Evolutionary conservation across 2,329 filamentous ascomycete genomes (phyloP).

Genomic region (Cercospora citrullina): DNA sequence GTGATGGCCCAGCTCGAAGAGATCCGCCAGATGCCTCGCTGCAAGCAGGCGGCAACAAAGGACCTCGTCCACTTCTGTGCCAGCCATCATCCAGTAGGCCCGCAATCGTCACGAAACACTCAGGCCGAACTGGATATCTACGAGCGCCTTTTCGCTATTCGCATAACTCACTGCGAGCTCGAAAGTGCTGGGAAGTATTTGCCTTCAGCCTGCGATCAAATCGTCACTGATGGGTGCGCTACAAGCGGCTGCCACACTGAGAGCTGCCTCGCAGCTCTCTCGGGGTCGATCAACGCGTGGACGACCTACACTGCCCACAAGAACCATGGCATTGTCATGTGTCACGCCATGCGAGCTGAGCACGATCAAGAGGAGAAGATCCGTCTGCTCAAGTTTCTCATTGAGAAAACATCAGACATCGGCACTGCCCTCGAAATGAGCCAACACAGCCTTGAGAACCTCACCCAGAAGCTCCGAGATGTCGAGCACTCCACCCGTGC

Average conservation of each 20-base stretch:
- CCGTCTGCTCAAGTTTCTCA: conserved; percentile 20
- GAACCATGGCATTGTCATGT: conserved; percentile 63
- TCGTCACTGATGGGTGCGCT: conserved; percentile 8
- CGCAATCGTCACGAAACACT: conserved; percentile 24
- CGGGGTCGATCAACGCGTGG: conserved; percentile 54
- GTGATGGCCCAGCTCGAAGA: background rate
- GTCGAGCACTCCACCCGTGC: conserved; percentile 18
- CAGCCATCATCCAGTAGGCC: conserved; percentile 42
- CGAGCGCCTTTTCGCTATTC: conserved; percentile 60
- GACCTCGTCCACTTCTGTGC: conserved; percentile 57
- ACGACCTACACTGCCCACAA: conserved; percentile 64
- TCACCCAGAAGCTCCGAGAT: conserved; percentile 17
- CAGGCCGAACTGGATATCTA: conserved; percentile 28
- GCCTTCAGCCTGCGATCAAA: conserved; percentile 55
- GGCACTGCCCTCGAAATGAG: background rate
- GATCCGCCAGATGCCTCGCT: conserved; percentile 1
- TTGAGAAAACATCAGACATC: conserved; percentile 4
- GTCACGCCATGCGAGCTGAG: conserved; percentile 60
- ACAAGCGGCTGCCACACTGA: conserved; percentile 44
- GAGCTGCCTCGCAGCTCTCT: conserved; percentile 56
- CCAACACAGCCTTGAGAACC: conserved; percentile 19
- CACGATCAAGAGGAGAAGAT: conserved; percentile 53
- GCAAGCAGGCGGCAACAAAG: conserved; percentile 34
- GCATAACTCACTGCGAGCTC: conserved; percentile 64
- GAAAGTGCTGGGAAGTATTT: conserved; percentile 52